Base-by-base conservation (phyloP, 441 rosid species). In the Populus trichocarpa region DNA sequence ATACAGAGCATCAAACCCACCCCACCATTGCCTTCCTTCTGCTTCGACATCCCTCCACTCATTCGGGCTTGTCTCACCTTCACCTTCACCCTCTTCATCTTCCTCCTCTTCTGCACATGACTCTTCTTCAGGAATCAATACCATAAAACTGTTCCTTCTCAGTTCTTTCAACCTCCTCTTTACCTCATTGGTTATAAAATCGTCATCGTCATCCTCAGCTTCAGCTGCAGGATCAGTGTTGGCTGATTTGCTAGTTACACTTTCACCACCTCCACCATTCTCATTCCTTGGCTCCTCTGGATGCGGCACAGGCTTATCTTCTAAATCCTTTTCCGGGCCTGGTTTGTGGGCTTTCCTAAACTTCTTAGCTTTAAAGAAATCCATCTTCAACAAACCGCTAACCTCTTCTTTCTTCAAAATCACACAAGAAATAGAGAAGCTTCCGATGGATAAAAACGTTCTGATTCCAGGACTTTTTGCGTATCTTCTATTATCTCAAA, bases 1-100 rank as follows among this genome's bases (percentile, higher is more conserved):
- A 80, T 96, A 92, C 28, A 94, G 88, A 82, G 89, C 92, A 89
- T 94, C 97, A 81, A 94, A 93, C 13, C 98, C 99, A 66, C 93
- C 93, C 98, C 99, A 96, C 98, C 96, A 94, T 81, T 87, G 92
- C 75, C 95, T 88, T 71, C 92, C 97, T 82, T 93, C 93, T 26
- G 94, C 98, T 77, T 92, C 98, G 12, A 92, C 90, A 82, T 96
- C 99, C 85, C 95, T 91, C 98, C 98, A 96, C 79, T 91, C 92
- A 74, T 75, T 79, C 26, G 91, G 83, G 78, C 88, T 85, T 25
- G 90, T 86, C 86, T 83, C 96, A 33, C 85, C 94, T 67, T 83
- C 96, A 33, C 85, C 94, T 67, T 75, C 92, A 81, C 83, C 91
- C 26, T 81, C 96, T 12, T 83, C 87, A 10, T 82, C 87, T 30